Evolutionary conservation across 306 rosid genomes (phyloP).

Genomic region (Rosa persica): DNA sequence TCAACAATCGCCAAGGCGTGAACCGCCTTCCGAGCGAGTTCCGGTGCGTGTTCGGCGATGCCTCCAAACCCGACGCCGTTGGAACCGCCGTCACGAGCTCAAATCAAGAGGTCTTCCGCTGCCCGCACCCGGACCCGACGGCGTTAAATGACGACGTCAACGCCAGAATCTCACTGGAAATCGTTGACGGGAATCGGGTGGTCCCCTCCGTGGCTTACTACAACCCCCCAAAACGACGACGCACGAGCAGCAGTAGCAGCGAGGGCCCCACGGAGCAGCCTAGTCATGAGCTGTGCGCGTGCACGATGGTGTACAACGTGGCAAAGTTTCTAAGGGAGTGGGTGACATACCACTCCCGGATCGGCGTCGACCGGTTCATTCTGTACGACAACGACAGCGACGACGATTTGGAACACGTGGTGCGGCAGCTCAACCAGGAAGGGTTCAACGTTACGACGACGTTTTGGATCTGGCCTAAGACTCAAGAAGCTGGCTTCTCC

Average conservation of each 20-base stretch:
- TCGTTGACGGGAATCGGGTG: slow-evolving; percentile 26
- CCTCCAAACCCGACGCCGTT: slow-evolving; percentile 18
- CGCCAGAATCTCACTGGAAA: slow-evolving; percentile 49
- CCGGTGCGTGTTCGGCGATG: slow-evolving; percentile 48
- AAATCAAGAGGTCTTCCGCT: slow-evolving; percentile 68
- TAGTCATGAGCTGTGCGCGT: slow-evolving; percentile 53
- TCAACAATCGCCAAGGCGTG: slow-evolving; percentile 50
- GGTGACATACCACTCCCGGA: slow-evolving; percentile 62
- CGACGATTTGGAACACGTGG: slow-evolving; percentile 36
- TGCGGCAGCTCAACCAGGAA: slow-evolving; percentile 37
- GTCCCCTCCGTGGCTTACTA: slow-evolving; percentile 69
- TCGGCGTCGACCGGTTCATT: slow-evolving; percentile 55
- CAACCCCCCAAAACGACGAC: neutral
- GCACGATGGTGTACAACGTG: slow-evolving; percentile 77
- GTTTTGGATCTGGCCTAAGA: slow-evolving; percentile 77
- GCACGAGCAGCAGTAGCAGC: neutral
- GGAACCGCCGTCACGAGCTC: slow-evolving; percentile 57
- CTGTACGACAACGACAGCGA: slow-evolving; percentile 69
- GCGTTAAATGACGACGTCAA: neutral
- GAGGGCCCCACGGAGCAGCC: neutral
- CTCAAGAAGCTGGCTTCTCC: slow-evolving; percentile 80
- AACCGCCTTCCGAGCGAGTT: slow-evolving; percentile 42
- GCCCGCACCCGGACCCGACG: slow-evolving; percentile 52
- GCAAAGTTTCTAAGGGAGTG: slow-evolving; percentile 64
- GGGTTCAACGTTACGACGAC: slow-evolving; percentile 50